Evolutionary conservation across 106 monocot species (phyloP).

Genomic region (Amphibolis antarctica): DNA sequence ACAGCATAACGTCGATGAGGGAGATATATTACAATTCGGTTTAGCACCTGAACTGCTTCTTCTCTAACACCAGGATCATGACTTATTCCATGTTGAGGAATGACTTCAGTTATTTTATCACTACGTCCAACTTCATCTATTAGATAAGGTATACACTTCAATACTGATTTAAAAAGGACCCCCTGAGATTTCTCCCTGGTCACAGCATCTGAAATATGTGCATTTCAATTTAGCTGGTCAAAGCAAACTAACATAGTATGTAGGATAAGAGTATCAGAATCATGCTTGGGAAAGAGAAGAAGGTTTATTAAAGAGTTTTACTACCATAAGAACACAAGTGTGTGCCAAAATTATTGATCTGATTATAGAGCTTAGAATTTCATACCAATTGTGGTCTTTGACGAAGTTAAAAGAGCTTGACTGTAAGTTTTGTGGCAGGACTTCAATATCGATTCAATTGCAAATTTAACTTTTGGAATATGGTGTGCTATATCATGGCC

Average conservation of each 20-base stretch:
- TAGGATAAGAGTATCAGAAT: not conserved
- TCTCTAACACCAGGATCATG: conserved; percentile 98
- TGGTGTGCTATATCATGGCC: conserved; percentile 63
- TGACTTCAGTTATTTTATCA: conserved; percentile 95
- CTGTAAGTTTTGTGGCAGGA: conserved; percentile 79
- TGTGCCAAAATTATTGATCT: too few relatives aligned
- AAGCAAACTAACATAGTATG: not conserved
- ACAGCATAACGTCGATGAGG: conserved; percentile 90
- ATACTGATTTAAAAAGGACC: conserved; percentile 79
- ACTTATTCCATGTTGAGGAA: conserved; percentile 98
- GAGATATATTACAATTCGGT: conserved; percentile 72
- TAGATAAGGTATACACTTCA: conserved; percentile 93
- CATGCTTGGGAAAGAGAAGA: not conserved
- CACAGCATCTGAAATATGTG: conserved; percentile 40
- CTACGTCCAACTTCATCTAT: conserved; percentile 91
- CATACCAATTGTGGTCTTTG: conserved; percentile 76
- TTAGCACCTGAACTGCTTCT: conserved; percentile 93
- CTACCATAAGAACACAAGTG: too few relatives aligned
- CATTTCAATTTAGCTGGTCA: too few relatives aligned
- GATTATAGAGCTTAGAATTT: not conserved
- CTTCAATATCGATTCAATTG: conserved; percentile 86
- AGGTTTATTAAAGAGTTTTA: too few relatives aligned
- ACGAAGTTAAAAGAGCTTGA: conserved; percentile 84
- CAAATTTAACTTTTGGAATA: conserved; percentile 81
- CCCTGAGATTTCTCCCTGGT: conserved; percentile 95